Percentiles rank a stretch among this genome's conserved stretches.
phyloP scores from a whole-genome alignment of 139 green algal species.

The Mesotaenium endlicherianum region DNA sequence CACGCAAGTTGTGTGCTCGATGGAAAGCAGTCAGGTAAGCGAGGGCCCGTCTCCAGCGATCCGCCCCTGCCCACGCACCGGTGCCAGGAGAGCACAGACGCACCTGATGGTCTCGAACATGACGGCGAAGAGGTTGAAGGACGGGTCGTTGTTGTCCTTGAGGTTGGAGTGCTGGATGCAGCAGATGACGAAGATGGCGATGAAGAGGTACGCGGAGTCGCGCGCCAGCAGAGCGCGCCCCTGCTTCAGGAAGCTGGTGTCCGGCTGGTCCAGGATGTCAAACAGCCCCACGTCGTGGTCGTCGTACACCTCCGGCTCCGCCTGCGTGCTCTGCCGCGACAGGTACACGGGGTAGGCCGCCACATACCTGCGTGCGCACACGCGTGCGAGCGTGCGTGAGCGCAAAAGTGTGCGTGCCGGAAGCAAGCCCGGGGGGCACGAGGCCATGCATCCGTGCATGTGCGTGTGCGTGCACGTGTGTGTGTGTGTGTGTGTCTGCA shows the following conservation, averaged over 20 bases:
- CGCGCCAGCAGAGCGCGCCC: neutral
- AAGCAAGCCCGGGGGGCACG: too few species aligned
- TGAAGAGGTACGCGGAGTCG: constrained; percentile 30
- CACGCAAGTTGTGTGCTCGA: too few species aligned
- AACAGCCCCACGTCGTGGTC: neutral
- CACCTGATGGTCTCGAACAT: constrained; percentile 37
- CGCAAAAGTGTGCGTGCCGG: too few species aligned
- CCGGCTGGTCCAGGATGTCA: neutral
- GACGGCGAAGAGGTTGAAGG: constrained; percentile 22
- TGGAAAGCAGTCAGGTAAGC: too few species aligned
- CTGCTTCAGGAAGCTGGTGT: neutral
- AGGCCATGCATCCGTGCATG: too few species aligned
- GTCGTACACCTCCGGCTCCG: constrained; percentile 18
- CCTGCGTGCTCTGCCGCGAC: constrained; percentile 16
- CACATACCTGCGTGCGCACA: constrained; percentile 36
- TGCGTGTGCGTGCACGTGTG: too few species aligned
- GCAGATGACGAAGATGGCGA: constrained; percentile 21
- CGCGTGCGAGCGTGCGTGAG: too few species aligned
- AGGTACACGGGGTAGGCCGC: constrained; percentile 43
- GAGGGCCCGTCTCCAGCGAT: too few species aligned
- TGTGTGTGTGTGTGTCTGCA: too few species aligned
- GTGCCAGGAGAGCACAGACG: too few species aligned
- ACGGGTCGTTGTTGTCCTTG: neutral
- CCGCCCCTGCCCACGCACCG: too few species aligned
- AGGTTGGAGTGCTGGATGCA: neutral